Percentiles rank a stretch among this genome's conserved stretches.
These are phyloP conservation scores for Blastomyces percursus DNA, from an alignment of 2,329 filamentous ascomycete species.

Conservation along the genomic window DNA sequence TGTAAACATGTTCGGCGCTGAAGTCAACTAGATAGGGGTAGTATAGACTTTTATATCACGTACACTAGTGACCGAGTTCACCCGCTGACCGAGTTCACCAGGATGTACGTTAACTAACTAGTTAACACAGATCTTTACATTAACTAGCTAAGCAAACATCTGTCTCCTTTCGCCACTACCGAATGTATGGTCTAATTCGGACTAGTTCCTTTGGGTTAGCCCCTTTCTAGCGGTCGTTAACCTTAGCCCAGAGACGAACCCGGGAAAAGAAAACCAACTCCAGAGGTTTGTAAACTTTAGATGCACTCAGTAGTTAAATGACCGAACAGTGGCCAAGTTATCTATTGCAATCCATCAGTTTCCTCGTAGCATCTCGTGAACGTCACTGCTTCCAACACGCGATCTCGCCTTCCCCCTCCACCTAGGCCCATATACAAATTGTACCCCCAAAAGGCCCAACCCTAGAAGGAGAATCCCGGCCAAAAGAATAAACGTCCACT, in stretches of 20 bases:
- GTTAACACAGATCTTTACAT: not conserved
- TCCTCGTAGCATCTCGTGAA: not conserved
- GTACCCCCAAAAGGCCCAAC: not conserved
- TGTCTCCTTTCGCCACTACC: not conserved
- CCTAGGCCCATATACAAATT: conserved; percentile 3
- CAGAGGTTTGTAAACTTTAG: not conserved
- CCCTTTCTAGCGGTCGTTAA: not conserved
- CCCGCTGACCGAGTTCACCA: too few relatives aligned
- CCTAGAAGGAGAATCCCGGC: conserved; percentile 28
- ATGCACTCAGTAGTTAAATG: not conserved
- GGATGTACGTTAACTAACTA: too few relatives aligned
- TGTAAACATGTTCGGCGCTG: too few relatives aligned
- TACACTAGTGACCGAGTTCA: too few relatives aligned
- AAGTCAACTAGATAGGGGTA: too few relatives aligned
- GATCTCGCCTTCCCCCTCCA: conserved; percentile 4
- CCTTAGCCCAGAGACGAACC: not conserved
- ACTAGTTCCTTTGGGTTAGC: not conserved
- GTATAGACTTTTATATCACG: too few relatives aligned
- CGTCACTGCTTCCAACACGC: too few relatives aligned
- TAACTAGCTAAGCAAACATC: not conserved
- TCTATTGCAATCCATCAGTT: not conserved
- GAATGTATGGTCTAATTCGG: not conserved
- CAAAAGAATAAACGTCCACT: conserved; percentile 40
- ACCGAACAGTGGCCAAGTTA: not conserved
- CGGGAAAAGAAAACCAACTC: not conserved